These are phyloP conservation scores for Colletotrichum tanaceti DNA, from an alignment of 2,329 filamentous ascomycete species.

Conservation along the genomic window DNA sequence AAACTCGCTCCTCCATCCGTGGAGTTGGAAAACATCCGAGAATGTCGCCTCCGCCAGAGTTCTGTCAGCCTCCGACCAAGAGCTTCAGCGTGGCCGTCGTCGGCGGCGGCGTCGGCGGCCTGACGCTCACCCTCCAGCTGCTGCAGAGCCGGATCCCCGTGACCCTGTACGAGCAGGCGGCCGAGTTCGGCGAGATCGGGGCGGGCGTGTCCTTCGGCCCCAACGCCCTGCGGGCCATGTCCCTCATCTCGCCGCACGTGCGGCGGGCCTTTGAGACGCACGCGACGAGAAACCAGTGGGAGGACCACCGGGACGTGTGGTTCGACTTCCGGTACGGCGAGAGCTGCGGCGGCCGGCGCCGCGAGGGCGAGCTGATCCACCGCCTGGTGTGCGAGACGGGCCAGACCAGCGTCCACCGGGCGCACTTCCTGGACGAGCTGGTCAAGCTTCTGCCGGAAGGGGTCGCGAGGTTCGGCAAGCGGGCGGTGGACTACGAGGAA, in stretches of 20 bases:
- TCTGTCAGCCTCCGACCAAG: slow-evolving; percentile 27
- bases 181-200: slow-evolving; percentile 59
- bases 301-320: slow-evolving; percentile 41
- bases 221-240: slow-evolving; percentile 62
- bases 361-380: slow-evolving; percentile 29
- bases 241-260: slow-evolving; percentile 44
- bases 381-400: slow-evolving; percentile 27
- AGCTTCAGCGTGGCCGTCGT: slow-evolving; percentile 56
- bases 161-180: slow-evolving; percentile 60
- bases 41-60: slow-evolving; percentile 34
- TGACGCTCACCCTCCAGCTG: slow-evolving; percentile 59
- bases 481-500: slow-evolving; percentile 43
- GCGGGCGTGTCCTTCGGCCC: slow-evolving; percentile 64
- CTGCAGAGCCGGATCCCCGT: slow-evolving; percentile 55
- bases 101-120: slow-evolving; percentile 63
- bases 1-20: neutral
- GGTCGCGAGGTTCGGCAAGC: slow-evolving; percentile 46
- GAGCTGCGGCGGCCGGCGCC: slow-evolving; percentile 32
- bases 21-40: neutral
- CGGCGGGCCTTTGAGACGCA: slow-evolving; percentile 53
- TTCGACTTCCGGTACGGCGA: slow-evolving; percentile 41
- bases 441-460: slow-evolving; percentile 51
- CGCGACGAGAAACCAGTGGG: slow-evolving; percentile 27
- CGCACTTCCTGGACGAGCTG: slow-evolving; percentile 51
- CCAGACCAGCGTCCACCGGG: slow-evolving; percentile 27